Percentiles rank a stretch among this genome's conserved stretches.
Conservation (phyloP, 345 rosid species). For the Aquilaria malaccensis region DNA sequence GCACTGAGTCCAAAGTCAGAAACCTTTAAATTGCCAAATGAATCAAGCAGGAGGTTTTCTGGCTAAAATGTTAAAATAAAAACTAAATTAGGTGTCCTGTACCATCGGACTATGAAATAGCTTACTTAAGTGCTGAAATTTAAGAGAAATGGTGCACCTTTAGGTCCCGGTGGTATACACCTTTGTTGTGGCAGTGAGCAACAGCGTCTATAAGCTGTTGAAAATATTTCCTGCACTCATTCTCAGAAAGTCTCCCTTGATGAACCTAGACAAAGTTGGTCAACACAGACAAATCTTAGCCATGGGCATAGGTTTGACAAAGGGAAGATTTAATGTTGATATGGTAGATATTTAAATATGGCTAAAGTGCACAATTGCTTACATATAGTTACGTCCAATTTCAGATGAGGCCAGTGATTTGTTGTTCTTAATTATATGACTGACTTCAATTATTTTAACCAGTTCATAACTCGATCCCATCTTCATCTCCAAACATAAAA, state of each 20-base stretch:
- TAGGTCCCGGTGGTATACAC: constrained; percentile 91
- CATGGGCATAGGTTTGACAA: no score
- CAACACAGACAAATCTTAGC: constrained; percentile 1
- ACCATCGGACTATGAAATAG: constrained; percentile 11
- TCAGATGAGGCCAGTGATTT: no score
- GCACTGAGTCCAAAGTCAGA: constrained; percentile 87
- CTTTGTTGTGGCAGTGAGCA: constrained; percentile 77
- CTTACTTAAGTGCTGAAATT: constrained; percentile 1
- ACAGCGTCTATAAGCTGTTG: constrained; percentile 94
- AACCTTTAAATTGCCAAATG: constrained; percentile 57
- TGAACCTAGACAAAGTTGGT: constrained; percentile 42
- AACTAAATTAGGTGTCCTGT: constrained; percentile 10
- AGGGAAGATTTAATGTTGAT: no score
- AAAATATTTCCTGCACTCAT: constrained; percentile 69
- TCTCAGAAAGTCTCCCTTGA: constrained; percentile 59
- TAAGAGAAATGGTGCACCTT: constrained; percentile 39
- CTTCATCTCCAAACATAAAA: no score
- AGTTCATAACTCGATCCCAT: no score
- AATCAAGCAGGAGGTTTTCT: constrained; percentile 70
- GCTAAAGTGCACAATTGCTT: no score
- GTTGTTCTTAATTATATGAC: no score
- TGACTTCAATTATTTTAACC: no score
- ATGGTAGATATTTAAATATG: no score
- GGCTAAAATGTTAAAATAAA: constrained; percentile 34
- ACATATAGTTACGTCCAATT: no score